Base-by-base conservation (phyloP, 1,284 basidiomycete species). In the Volvariella volvacea region DNA sequence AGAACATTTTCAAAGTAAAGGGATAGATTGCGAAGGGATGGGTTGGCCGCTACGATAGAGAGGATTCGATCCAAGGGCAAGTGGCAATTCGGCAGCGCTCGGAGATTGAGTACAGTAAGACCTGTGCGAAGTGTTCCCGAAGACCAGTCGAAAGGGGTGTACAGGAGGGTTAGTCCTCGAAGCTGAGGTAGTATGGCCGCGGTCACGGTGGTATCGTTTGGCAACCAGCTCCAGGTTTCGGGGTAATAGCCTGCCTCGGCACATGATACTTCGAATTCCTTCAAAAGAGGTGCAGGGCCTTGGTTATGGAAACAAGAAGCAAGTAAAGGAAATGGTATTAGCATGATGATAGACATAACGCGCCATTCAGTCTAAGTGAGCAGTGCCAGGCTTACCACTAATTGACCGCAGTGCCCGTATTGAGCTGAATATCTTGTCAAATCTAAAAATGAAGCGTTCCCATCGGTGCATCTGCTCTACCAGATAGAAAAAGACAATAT, bases 401-500 rank as follows among this genome's bases (percentile, higher is more conserved):
- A 88, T 78, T 19, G 75, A 74, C 57, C 79, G 80, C 52, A 88
- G 71, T 3, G 85, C 83, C 39, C 67, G 65, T 60, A 86, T 74
- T 10, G 83, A 84, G 21, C 74, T 63, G 60, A 88, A 87, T 25
- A 80, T 78, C 56, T 76, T 80, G 53, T 87, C 83, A 52, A 85
- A 88, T 39, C 80, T 66, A 55, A 88, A 88, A 7, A 88, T 73
- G 53, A 88, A 88, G 17, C 85, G 70, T 55, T 83, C 72, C 85
- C 85, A 88, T 22, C 86, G 75, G 49, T 78, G 77, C 75, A 88
- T 88, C 55, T 87, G 81, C 51, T 83, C 76, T 1, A 81, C 76
- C 17, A 88, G 63, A 56, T 88, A 88, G 58, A 72, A 87, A 43
- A 88, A 76, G 1, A 78, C 80, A 34, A 88, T 82, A 52, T 86